These are phyloP conservation scores for Pleurotus sapidus DNA, from an alignment of 768 basidiomycete genomes.

Conservation along the genomic window DNA sequence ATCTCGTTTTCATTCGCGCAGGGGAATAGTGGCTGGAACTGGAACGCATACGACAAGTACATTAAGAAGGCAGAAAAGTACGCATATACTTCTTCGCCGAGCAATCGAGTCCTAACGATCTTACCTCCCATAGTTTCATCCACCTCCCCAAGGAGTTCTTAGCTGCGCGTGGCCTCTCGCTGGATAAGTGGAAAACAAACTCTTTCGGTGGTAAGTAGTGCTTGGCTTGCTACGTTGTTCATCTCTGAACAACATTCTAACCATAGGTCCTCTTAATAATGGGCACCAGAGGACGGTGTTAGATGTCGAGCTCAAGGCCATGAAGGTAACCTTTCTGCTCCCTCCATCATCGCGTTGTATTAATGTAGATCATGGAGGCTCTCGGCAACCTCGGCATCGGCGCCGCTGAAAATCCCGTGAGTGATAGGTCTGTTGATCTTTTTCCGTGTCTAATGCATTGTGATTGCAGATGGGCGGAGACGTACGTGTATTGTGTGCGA, in stretches of 20 bases:
- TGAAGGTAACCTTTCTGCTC: neutral
- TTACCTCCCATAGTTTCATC: neutral
- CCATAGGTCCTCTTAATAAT: neutral
- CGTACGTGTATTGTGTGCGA: neutral
- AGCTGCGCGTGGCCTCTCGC: neutral
- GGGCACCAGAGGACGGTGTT: neutral
- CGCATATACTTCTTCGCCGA: neutral
- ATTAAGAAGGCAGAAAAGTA: slow-evolving; percentile 10
- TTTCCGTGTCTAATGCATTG: neutral
- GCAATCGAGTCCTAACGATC: neutral
- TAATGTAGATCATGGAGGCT: neutral
- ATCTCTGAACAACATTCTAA: too few species aligned
- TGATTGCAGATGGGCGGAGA: neutral
- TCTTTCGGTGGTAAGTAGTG: neutral
- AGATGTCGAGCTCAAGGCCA: neutral
- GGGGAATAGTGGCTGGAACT: slow-evolving; percentile 11
- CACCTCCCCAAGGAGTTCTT: neutral
- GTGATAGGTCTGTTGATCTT: neutral
- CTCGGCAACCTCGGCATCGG: neutral
- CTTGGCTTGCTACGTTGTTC: neutral
- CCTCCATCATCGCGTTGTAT: neutral
- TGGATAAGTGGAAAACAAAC: neutral
- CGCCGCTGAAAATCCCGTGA: neutral
- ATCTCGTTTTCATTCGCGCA: neutral
- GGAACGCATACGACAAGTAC: slow-evolving; percentile 4